Percentiles rank a stretch among this genome's conserved stretches.
These are phyloP conservation scores for Hypoxylon sp. DNA, from an alignment of 2,329 filamentous ascomycete species.

Conservation along the genomic window DNA sequence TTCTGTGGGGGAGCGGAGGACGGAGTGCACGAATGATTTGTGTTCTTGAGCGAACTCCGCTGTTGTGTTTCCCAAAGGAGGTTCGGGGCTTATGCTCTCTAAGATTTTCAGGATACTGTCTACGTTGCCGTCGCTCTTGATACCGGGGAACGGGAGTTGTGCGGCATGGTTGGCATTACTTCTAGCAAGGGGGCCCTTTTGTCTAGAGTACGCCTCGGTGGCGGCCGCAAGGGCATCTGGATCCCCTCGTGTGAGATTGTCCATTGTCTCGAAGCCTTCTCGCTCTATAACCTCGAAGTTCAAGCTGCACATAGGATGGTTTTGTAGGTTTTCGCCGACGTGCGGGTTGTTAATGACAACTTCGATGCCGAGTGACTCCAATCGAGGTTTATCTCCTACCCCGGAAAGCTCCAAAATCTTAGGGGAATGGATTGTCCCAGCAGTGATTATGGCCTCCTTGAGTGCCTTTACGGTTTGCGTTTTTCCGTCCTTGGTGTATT, in stretches of 20 bases:
- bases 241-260: too few relatives aligned
- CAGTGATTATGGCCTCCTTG: conserved; percentile 61
- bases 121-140: too few relatives aligned
- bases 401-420: conserved; percentile 62
- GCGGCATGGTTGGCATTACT: too few relatives aligned
- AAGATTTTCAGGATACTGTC: too few relatives aligned
- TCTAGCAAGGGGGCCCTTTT: too few relatives aligned
- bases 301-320: conserved; percentile 50
- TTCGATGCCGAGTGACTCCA: conserved; percentile 54
- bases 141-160: too few relatives aligned
- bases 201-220: too few relatives aligned
- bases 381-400: conserved; percentile 56
- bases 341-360: conserved; percentile 54
- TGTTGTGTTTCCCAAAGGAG: too few relatives aligned
- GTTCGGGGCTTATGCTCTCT: too few relatives aligned
- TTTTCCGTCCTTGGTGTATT: conserved; percentile 20
- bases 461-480: conserved; percentile 47
- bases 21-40: conserved; percentile 25
- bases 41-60: too few relatives aligned
- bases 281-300: conserved; percentile 44
- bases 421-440: conserved; percentile 61
- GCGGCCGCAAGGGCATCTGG: too few relatives aligned
- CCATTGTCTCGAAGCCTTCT: too few relatives aligned
- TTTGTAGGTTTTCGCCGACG: conserved; percentile 60
- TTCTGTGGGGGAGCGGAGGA: conserved; percentile 18